Evolutionary conservation across 495 filamentous ascomycete genomes (phyloP), one percentile per base, ranked within the genome.

Genomic region (Bacidia rubella): DNA sequence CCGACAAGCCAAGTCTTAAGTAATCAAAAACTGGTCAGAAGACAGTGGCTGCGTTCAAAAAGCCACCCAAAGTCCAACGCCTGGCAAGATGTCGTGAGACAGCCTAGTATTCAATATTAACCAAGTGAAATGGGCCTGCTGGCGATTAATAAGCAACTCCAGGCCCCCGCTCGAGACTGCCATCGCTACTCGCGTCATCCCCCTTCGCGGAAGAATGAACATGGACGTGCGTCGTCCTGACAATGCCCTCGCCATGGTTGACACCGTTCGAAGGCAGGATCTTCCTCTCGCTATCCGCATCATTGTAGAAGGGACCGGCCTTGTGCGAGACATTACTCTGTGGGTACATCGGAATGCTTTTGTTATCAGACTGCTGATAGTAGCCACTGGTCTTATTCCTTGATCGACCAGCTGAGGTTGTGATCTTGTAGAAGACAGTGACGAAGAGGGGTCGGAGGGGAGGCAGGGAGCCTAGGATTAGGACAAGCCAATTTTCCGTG

Each of bases 401-500:
- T 2, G 17, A 24, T 3, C 17, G 23, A 24, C 17, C 44, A 22
- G 9, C 19, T 9, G 11, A 21, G 44, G n/a, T 20, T n/a, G 44
- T 21, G 44, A 47, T 19, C 25, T 47, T n/a, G 44, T 47, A 24
- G 44, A 47, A 47, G 44, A 47, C 22, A 22, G 2, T 2, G 17
- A 47, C 32, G 51, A 65, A 57, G 24, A 55, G 39, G 46, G 55
- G 55, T 3, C 63, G 61, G 12, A 65, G 61, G 0, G 57, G 53
- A 4, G 63, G 63, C 3, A 65, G 57, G 3, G 56, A 64, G 26
- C 63, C 63, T 38, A 65, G 61, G 4, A 65, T 65, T 17, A 65
- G 55, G 22, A 65, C 58, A 27, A 65, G 62, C 63, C 63, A 65
- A 52, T 58, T 56, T 29, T 65, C 63, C 3, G 61, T 63, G 17